Evolutionary conservation across 2,329 filamentous ascomycete species (phyloP), one percentile per base, ranked within the genome.

Genomic region (Blumeria hordei): DNA sequence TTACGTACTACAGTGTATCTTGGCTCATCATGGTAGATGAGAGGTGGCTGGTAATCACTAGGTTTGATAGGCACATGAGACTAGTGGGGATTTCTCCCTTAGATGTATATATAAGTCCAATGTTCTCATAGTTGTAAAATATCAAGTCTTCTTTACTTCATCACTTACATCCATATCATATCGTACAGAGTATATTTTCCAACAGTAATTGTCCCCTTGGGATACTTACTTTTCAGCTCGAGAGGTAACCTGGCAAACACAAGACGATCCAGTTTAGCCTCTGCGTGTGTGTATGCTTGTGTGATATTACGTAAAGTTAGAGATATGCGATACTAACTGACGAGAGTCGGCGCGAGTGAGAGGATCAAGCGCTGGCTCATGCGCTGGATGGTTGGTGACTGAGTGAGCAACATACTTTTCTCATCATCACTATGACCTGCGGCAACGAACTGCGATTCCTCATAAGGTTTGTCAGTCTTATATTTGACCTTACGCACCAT

Each of bases 361-460:
- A 59, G 33, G 41, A 58, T 54, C 3, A 57, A 33, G 6, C 54
- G 47, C 47, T 58, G 41, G 32, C 39, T 56, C 21, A 56, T 32
- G 8, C 53, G 10, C 54, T 58, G 50, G 47, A 60, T 59, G 4
- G 53, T 59, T 10, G 43, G 56, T 33, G 53, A 57, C 39, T 60
- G 28, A 1, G 56, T 60, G 7, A 60, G 50, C 4, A 59, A 36
- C 0, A 2, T 36, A 14, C 58, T 59, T 5, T 54, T 50, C 5
- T 34, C 4, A 49, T 60, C 35, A 9, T 59, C 55, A 35, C 57
- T 57, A 45, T 55, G 55, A 1, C n/a, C 57, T 53, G 57, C 55
- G 9, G 55, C 54, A 7, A 55, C 54, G 16, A 55, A 32, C 14
- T 34, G 14, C 3, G 33, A 55, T 33, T 55, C 50, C n/a, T 55